phyloP scores from a whole-genome alignment of 352 stramenopile genomes.

The Phytophthora pistaciae region DNA sequence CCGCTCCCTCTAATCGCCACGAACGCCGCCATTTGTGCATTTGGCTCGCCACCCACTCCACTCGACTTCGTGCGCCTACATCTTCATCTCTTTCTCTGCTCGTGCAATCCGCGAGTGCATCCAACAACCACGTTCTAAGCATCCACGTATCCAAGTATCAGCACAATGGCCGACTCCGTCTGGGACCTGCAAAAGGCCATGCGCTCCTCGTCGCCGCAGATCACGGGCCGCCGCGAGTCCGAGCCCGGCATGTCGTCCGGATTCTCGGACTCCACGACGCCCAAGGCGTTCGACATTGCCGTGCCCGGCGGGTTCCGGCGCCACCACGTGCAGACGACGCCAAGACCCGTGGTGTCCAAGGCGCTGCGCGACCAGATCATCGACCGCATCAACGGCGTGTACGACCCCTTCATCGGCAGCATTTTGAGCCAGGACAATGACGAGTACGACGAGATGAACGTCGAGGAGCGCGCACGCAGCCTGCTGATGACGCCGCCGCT shows the following conservation, averaged over 20 bases:
- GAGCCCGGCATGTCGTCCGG: constrained; percentile 60
- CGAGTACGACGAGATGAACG: constrained; percentile 76
- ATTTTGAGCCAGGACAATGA: constrained; percentile 89
- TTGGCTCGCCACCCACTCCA: not conserved
- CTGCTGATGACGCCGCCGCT: constrained; percentile 75
- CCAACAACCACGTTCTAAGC: constrained; percentile 3
- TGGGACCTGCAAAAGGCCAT: constrained; percentile 63
- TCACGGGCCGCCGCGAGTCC: constrained; percentile 58
- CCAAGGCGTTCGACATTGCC: constrained; percentile 70
- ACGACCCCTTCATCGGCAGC: constrained; percentile 86
- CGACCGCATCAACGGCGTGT: constrained; percentile 76
- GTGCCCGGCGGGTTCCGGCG: constrained; percentile 76
- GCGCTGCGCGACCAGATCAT: constrained; percentile 76
- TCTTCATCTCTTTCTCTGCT: constrained; percentile 7
- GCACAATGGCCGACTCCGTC: constrained; percentile 54
- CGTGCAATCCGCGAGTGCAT: constrained; percentile 3
- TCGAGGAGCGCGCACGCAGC: constrained; percentile 69
- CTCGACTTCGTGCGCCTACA: not conserved
- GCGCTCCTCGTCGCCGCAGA: constrained; percentile 31
- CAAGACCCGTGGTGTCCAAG: constrained; percentile 51
- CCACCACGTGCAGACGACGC: constrained; percentile 66
- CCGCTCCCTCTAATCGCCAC: not conserved
- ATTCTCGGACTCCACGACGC: constrained; percentile 40
- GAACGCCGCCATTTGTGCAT: not conserved
- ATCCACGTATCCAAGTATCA: not conserved